Percentiles rank a stretch among this genome's conserved stretches.
These are phyloP conservation scores for Beauveria sp. DNA, from an alignment of 2,329 filamentous ascomycete genomes.

Conservation along the genomic window DNA sequence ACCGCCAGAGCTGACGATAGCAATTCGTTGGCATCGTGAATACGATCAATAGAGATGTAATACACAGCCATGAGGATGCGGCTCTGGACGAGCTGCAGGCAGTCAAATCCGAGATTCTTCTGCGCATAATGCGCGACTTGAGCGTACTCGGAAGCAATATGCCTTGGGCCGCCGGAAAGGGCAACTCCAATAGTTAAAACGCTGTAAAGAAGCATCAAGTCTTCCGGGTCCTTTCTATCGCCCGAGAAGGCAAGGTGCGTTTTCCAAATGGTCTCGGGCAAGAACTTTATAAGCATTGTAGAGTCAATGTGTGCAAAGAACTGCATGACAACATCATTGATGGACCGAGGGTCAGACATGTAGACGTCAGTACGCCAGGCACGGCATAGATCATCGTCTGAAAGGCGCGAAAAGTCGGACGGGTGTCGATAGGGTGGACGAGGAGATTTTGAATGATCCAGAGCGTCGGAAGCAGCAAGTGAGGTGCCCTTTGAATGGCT, in stretches of 20 bases:
- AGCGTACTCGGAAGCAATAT: slow-evolving; percentile 32
- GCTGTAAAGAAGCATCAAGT: slow-evolving; percentile 40
- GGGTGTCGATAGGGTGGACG: slow-evolving; percentile 28
- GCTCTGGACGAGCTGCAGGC: slow-evolving; percentile 58
- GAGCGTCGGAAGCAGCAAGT: slow-evolving; percentile 22
- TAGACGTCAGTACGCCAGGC: slow-evolving; percentile 46
- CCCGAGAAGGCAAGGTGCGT: slow-evolving; percentile 28
- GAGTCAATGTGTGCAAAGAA: slow-evolving; percentile 36
- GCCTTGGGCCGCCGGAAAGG: slow-evolving; percentile 30
- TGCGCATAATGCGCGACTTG: slow-evolving; percentile 51
- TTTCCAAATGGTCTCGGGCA: slow-evolving; percentile 33
- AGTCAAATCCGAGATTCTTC: slow-evolving; percentile 20
- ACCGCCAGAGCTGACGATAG: slow-evolving; percentile 54
- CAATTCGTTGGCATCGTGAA: slow-evolving; percentile 55
- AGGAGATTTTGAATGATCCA: slow-evolving; percentile 31
- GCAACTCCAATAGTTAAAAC: slow-evolving; percentile 32
- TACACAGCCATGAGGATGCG: slow-evolving; percentile 61
- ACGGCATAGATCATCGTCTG: slow-evolving; percentile 40
- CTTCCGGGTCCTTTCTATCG: slow-evolving; percentile 32
- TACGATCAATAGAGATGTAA: slow-evolving; percentile 53
- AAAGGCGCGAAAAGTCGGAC: slow-evolving; percentile 38
- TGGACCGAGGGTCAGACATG: slow-evolving; percentile 33
- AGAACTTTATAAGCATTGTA: slow-evolving; percentile 33
- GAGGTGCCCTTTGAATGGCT: slow-evolving; percentile 26
- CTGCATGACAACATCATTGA: slow-evolving; percentile 30